Conservation (phyloP, 129 eudicot genomes). For the Flaveria sonorensis region DNA sequence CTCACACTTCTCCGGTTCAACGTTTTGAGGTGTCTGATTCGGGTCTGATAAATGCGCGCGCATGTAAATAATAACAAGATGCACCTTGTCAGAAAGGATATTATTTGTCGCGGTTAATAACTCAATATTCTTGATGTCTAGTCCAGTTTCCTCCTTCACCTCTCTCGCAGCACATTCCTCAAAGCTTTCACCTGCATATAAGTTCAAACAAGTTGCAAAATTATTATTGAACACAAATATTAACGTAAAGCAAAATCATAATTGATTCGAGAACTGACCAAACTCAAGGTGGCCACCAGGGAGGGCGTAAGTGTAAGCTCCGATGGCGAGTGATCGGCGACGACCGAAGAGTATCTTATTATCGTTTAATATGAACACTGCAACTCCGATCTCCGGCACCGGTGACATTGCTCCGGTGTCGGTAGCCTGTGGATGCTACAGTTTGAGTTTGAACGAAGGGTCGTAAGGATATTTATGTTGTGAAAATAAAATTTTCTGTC, state of each 20-base stretch:
- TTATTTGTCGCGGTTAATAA: constrained; percentile 55
- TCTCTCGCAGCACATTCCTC: constrained; percentile 90
- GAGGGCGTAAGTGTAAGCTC: constrained; percentile 60
- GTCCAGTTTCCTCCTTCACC: constrained; percentile 89
- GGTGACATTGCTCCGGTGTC: constrained; percentile 7
- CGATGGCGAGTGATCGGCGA: constrained; percentile 61
- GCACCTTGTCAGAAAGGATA: constrained; percentile 37
- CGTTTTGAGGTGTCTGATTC: constrained; percentile 51
- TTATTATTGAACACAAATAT: background rate
- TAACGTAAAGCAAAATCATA: background rate
- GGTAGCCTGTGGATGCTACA: no score
- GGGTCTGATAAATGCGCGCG: constrained; percentile 58
- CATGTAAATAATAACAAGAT: constrained; percentile 54
- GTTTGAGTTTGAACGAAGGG: background rate
- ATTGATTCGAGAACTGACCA: constrained; percentile 40
- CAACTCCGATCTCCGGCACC: constrained; percentile 61
- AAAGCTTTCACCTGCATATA: constrained; percentile 64
- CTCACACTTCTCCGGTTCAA: constrained; percentile 81
- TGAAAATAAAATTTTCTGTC: background rate
- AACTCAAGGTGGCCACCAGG: constrained; percentile 95
- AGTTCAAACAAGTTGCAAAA: background rate
- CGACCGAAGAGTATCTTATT: constrained; percentile 68
- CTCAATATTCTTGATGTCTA: constrained; percentile 54
- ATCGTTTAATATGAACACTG: constrained; percentile 60
- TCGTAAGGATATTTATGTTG: background rate